A percentile compares a stretch with the other conserved stretches of the same genome.
Evolutionary conservation across 495 filamentous ascomycete genomes (phyloP).

Genomic region (Podospora conica): DNA sequence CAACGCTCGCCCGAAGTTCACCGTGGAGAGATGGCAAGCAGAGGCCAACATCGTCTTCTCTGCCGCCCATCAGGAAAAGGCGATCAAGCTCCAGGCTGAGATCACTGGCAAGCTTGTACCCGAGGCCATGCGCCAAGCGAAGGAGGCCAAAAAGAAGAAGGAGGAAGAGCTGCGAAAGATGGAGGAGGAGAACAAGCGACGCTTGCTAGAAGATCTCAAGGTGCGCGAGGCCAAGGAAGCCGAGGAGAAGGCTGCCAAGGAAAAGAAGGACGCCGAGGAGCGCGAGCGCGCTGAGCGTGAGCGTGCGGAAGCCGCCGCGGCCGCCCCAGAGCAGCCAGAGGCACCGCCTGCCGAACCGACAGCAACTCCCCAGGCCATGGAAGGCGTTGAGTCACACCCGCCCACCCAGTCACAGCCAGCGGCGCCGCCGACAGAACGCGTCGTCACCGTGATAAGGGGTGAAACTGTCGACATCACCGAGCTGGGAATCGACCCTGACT

Average conservation of each 20-base stretch:
- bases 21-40: conserved; percentile 76
- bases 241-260: conserved; percentile 50
- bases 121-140: conserved; percentile 74
- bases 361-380: conserved; percentile 62
- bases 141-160: conserved; percentile 54
- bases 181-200: conserved; percentile 58
- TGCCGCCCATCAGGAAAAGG: conserved; percentile 58
- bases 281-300: conserved; percentile 48
- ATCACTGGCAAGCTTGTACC: conserved; percentile 72
- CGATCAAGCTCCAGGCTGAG: conserved; percentile 58
- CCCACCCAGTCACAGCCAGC: conserved; percentile 27
- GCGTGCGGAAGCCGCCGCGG: conserved; percentile 40
- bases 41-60: conserved; percentile 86
- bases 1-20: conserved; percentile 63
- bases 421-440: conserved; percentile 40
- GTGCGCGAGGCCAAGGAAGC: conserved; percentile 53
- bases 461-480: conserved; percentile 84
- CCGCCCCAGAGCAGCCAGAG: conserved; percentile 24
- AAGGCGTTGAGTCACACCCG: conserved; percentile 67
- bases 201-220: conserved; percentile 48
- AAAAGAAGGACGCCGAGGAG: conserved; percentile 54
- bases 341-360: background rate
- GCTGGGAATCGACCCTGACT: conserved; percentile 89
- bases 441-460: conserved; percentile 75
- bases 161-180: conserved; percentile 55